These are phyloP conservation scores for Cutaneotrichosporon cavernicola DNA, from an alignment of 1,284 basidiomycete species.

Conservation along the genomic window DNA sequence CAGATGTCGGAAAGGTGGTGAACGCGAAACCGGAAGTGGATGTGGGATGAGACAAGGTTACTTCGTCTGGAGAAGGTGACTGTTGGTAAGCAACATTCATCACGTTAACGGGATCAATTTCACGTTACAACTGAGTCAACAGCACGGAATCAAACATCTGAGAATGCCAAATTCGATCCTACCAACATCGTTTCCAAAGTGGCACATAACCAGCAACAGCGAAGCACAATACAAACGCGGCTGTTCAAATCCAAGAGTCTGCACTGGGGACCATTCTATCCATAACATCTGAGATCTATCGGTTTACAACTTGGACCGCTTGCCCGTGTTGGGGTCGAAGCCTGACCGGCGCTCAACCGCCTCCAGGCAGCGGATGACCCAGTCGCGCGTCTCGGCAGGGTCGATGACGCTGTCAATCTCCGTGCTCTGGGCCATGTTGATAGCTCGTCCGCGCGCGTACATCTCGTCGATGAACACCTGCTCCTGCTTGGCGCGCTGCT, in stretches of 20 bases:
- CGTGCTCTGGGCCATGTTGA: conserved; percentile 26
- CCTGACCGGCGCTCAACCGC: conserved; percentile 17
- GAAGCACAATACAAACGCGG: too few species aligned
- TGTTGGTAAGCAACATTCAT: neutral
- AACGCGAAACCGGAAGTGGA: conserved; percentile 2
- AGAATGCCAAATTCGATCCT: neutral
- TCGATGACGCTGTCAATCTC: conserved; percentile 29
- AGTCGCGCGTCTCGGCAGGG: conserved; percentile 27
- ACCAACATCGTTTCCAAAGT: neutral
- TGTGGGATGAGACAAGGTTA: neutral
- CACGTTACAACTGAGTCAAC: neutral
- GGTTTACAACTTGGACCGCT: conserved; percentile 7
- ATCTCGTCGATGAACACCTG: conserved; percentile 26
- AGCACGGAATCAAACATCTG: neutral
- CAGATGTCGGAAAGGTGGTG: neutral
- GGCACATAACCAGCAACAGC: too few species aligned
- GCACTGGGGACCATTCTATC: neutral
- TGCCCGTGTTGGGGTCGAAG: neutral
- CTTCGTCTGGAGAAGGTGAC: neutral
- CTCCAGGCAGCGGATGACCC: conserved; percentile 20
- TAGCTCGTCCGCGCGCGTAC: conserved; percentile 22
- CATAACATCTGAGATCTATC: neutral
- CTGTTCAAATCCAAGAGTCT: too few species aligned
- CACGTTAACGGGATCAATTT: neutral
- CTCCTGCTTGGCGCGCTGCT: conserved; percentile 17